Percentiles rank a stretch among this genome's conserved stretches.
phyloP scores from a whole-genome alignment of 2,329 filamentous ascomycete genomes.

The Beauveria pseudobassiana region DNA sequence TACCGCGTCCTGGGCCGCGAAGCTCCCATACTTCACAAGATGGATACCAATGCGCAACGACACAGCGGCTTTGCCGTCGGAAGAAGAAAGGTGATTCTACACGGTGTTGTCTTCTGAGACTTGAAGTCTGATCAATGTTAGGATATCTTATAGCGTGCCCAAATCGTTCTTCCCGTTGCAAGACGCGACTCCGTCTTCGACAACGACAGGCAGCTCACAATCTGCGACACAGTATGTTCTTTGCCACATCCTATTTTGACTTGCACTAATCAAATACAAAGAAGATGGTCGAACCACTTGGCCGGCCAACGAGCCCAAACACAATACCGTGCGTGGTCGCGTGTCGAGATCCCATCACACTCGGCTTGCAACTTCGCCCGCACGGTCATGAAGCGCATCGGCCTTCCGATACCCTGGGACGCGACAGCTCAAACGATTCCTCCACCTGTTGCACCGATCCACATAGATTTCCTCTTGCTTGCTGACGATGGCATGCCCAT shows the following conservation, averaged over 20 bases:
- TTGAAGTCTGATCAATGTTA: neutral
- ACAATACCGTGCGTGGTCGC: conserved; percentile 24
- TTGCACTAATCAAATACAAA: conserved; percentile 7
- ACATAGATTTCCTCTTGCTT: neutral
- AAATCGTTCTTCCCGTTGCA: conserved; percentile 8
- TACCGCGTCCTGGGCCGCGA: neutral
- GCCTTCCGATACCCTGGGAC: conserved; percentile 6
- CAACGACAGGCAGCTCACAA: neutral
- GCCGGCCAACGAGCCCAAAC: conserved; percentile 14
- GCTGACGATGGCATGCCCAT: conserved; percentile 1
- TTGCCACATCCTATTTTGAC: neutral
- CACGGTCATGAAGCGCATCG: conserved; percentile 28
- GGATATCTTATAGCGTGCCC: conserved; percentile 8
- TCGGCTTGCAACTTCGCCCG: conserved; percentile 18
- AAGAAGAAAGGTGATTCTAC: neutral
- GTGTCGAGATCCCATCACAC: conserved; percentile 21
- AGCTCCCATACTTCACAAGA: neutral
- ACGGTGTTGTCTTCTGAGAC: neutral
- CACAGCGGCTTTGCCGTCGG: neutral
- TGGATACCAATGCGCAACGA: conserved; percentile 4
- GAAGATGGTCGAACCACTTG: conserved; percentile 19
- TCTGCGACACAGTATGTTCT: neutral
- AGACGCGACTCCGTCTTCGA: neutral
- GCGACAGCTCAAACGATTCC: conserved; percentile 6
- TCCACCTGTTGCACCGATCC: neutral